Conservation (phyloP, 345 rosid genomes). For the Eucalyptus tenuipes region DNA sequence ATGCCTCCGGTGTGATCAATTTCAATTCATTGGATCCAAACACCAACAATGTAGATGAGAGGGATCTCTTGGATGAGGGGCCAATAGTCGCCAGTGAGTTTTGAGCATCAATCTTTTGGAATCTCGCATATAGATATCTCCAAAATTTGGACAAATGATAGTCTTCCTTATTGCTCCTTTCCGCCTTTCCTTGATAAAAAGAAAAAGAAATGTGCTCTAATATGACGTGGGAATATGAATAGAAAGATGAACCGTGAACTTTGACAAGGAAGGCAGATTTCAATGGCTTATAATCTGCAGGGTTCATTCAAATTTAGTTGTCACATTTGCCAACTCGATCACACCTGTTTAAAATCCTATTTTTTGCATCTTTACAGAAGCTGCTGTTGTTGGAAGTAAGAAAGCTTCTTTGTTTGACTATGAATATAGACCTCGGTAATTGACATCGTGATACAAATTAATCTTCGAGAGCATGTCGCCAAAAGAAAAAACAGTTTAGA, state of each 20-base stretch:
- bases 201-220: too few species aligned
- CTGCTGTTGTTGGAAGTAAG: not conserved
- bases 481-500: not conserved
- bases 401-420: not conserved
- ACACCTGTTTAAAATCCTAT: not conserved
- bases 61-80: too few species aligned
- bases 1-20: too few species aligned
- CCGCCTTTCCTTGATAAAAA: too few species aligned
- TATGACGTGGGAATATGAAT: fast-evolving
- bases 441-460: not conserved
- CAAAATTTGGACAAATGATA: too few species aligned
- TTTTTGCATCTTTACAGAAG: not conserved
- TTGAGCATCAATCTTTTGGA: too few species aligned
- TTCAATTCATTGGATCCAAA: too few species aligned
- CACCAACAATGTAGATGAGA: too few species aligned
- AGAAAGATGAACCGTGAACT: too few species aligned
- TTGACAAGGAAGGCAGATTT: not conserved
- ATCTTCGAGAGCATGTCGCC: not conserved
- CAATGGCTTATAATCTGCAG: not conserved
- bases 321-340: not conserved
- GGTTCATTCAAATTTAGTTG: not conserved
- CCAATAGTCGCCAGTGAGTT: too few species aligned
- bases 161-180: too few species aligned
- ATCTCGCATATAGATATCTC: too few species aligned
- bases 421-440: not conserved